Conservation (phyloP, 2,329 filamentous ascomycete genomes). For the Ilyonectria destructans region DNA sequence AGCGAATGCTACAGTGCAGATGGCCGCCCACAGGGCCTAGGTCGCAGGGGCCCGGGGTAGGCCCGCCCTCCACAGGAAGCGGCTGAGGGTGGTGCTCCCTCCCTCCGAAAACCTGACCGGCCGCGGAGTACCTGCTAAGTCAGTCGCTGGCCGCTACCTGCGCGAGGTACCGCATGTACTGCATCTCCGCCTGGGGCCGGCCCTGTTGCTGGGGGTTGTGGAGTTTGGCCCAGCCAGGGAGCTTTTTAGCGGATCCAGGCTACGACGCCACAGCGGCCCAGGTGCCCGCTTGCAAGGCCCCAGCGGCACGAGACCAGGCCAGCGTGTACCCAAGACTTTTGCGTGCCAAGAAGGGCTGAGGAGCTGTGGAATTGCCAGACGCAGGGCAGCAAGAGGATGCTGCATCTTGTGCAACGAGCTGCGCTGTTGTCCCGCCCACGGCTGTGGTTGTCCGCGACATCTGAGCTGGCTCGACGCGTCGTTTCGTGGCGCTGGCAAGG, state of each 20-base stretch:
- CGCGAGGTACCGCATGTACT: background rate
- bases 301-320: slow-evolving; percentile 26
- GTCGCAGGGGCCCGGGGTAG: background rate
- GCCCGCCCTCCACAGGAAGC: background rate
- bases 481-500: no score
- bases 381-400: background rate
- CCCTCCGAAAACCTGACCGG: background rate
- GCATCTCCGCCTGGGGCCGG: background rate
- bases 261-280: slow-evolving; percentile 30
- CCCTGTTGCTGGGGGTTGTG: slow-evolving; percentile 30
- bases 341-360: background rate
- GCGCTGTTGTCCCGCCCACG: background rate
- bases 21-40: background rate
- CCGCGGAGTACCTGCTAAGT: background rate
- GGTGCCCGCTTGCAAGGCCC: slow-evolving; percentile 10
- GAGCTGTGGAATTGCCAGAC: background rate
- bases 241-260: slow-evolving; percentile 28
- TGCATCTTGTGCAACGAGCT: background rate
- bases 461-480: no score
- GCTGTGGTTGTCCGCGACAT: no score
- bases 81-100: background rate
- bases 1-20: background rate
- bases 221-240: slow-evolving; percentile 20
- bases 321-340: background rate
- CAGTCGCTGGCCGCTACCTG: background rate